phyloP scores from a whole-genome alignment of 2,329 filamentous ascomycete genomes.

The Pseudogymnoascus sp. region DNA sequence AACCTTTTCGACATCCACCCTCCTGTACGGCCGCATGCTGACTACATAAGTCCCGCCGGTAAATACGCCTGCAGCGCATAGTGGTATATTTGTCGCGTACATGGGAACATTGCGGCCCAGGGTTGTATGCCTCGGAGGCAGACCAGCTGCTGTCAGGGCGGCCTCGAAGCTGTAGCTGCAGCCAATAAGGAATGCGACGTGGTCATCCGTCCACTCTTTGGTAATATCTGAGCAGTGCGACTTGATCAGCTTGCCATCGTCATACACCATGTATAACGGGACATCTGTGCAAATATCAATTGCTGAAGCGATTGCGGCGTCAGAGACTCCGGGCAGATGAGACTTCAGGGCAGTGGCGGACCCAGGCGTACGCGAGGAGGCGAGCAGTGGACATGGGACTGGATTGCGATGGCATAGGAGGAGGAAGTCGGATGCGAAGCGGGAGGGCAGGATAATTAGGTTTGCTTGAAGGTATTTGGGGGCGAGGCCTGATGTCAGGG shows the following conservation, averaged over 20 bases:
- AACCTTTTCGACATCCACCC: slow-evolving; percentile 41
- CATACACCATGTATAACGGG: slow-evolving; percentile 51
- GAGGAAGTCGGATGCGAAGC: slow-evolving; percentile 49
- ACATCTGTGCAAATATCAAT: slow-evolving; percentile 51
- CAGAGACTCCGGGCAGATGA: slow-evolving; percentile 25
- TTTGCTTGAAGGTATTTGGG: slow-evolving; percentile 53
- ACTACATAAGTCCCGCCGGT: slow-evolving; percentile 47
- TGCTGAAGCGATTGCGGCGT: slow-evolving; percentile 30
- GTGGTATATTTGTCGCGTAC: slow-evolving; percentile 49
- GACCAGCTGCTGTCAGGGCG: slow-evolving; percentile 41
- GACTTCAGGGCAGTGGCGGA: slow-evolving; percentile 34
- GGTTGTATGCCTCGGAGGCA: slow-evolving; percentile 43
- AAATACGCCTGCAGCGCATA: slow-evolving; percentile 52
- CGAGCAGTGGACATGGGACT: slow-evolving; percentile 53
- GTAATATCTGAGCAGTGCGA: slow-evolving; percentile 36
- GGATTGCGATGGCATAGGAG: slow-evolving; percentile 52
- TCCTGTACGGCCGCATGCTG: slow-evolving; percentile 52
- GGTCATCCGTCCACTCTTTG: slow-evolving; percentile 46
- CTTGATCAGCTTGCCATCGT: slow-evolving; percentile 35
- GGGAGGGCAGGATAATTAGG: slow-evolving; percentile 48
- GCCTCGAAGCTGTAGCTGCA: slow-evolving; percentile 57
- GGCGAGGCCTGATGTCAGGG: slow-evolving; percentile 44
- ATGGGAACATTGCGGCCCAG: slow-evolving; percentile 48
- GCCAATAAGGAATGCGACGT: slow-evolving; percentile 55
- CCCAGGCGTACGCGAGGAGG: slow-evolving; percentile 40